These are phyloP conservation scores for Fusarium sp. DNA, from an alignment of 2,329 filamentous ascomycete species.

Conservation along the genomic window DNA sequence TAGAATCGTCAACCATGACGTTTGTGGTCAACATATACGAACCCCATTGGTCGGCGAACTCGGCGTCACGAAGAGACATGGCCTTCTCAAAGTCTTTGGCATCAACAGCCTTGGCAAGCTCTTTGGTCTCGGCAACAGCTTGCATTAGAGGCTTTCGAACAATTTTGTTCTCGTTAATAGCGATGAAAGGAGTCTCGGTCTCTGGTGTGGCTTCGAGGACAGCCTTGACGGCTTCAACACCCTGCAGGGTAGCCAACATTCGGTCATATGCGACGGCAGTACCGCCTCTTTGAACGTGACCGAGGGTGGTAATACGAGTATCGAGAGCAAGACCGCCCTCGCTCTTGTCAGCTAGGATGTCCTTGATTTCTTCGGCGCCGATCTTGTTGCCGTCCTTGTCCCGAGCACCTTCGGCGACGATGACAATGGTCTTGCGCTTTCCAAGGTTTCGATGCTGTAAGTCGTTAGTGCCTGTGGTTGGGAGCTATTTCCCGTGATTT, in stretches of 20 bases:
- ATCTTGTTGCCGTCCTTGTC: conserved; percentile 88
- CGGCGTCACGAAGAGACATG: conserved; percentile 88
- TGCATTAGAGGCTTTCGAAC: conserved; percentile 88
- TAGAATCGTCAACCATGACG: conserved; percentile 73
- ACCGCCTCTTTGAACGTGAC: conserved; percentile 96
- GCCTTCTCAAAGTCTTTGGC: conserved; percentile 86
- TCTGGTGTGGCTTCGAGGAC: conserved; percentile 90
- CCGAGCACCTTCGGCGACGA: conserved; percentile 94
- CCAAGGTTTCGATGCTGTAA: conserved; percentile 82
- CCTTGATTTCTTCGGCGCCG: conserved; percentile 80
- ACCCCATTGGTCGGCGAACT: conserved; percentile 91
- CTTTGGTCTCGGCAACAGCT: conserved; percentile 86
- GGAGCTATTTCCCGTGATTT: background rate
- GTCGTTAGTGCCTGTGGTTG: conserved; percentile 23
- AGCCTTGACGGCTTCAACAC: conserved; percentile 91
- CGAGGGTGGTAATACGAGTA: conserved; percentile 92
- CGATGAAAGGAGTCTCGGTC: conserved; percentile 92
- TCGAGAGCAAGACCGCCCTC: conserved; percentile 77
- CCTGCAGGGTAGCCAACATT: conserved; percentile 91
- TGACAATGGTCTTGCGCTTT: conserved; percentile 98
- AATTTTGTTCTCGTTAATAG: conserved; percentile 98
- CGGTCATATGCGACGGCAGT: conserved; percentile 93
- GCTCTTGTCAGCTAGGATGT: conserved; percentile 81
- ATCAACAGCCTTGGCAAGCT: conserved; percentile 83
- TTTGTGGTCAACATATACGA: conserved; percentile 93